Evolutionary conservation across 163 green algal species (phyloP).

Genomic region (Coccomyxa subellipsoidea): DNA sequence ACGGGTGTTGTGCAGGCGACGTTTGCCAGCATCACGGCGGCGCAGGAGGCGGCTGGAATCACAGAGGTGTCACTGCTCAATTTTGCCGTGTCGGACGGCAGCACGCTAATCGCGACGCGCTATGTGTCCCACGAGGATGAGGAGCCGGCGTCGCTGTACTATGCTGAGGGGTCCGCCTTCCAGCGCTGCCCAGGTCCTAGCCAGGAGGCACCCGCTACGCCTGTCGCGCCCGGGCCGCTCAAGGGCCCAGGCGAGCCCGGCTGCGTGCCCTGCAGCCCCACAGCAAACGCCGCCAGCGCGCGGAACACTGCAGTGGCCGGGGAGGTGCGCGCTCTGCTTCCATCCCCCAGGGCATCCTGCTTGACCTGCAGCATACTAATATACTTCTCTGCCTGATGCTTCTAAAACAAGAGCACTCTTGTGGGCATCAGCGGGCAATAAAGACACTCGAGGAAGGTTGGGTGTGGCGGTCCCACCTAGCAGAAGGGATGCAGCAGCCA

Average conservation of each 20-base stretch:
- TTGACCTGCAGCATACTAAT: no score
- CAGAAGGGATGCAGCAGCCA: no score
- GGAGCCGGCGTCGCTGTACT: slow-evolving; percentile 86
- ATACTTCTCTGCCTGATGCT: no score
- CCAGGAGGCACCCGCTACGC: not conserved
- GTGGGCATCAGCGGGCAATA: not conserved
- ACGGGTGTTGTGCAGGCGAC: slow-evolving; percentile 48
- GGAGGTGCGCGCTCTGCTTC: not conserved
- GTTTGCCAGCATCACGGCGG: slow-evolving; percentile 60
- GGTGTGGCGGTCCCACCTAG: no score
- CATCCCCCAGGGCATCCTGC: not conserved
- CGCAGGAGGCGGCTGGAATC: slow-evolving; percentile 63
- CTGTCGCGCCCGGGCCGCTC: not conserved
- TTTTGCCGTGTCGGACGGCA: slow-evolving; percentile 88
- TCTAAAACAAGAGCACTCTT: no score
- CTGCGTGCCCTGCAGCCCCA: not conserved
- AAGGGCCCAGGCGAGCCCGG: not conserved
- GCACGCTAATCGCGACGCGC: slow-evolving; percentile 83
- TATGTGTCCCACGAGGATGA: slow-evolving; percentile 63
- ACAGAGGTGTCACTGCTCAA: slow-evolving; percentile 87
- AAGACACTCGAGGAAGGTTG: not conserved
- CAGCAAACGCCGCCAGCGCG: slow-evolving; percentile 16
- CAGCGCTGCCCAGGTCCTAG: not conserved
- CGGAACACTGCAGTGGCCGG: slow-evolving; percentile 24
- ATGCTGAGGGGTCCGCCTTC: slow-evolving; percentile 66